Evolutionary conservation across 768 basidiomycete species (phyloP).

Genomic region (Melanogaster broomeanus): DNA sequence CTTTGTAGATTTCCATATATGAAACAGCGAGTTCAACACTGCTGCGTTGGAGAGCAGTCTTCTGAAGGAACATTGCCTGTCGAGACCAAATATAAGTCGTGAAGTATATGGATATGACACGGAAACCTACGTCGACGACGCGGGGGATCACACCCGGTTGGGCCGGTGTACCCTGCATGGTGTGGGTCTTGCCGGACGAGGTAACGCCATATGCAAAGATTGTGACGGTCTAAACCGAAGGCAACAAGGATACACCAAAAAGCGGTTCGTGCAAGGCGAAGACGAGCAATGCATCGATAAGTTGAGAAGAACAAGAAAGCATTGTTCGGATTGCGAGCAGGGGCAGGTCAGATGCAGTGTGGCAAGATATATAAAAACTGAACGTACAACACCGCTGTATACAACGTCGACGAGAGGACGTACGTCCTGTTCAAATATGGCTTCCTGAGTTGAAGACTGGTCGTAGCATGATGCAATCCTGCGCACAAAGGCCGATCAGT

Average conservation of each 20-base stretch:
- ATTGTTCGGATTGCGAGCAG: background rate
- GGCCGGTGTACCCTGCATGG: constrained; percentile 79
- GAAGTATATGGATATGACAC: background rate
- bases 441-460: constrained; percentile 66
- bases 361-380: background rate
- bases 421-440: constrained; percentile 78
- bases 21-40: constrained; percentile 57
- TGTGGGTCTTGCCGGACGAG: constrained; percentile 89
- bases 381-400: constrained; percentile 70
- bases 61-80: constrained; percentile 61
- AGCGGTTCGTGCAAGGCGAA: background rate
- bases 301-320: no score
- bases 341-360: background rate
- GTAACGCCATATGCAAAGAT: constrained; percentile 92
- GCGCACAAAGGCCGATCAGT: constrained; percentile 2
- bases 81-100: background rate
- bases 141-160: constrained; percentile 88
- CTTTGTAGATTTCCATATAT: constrained; percentile 92
- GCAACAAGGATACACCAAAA: background rate
- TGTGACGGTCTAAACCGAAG: constrained; percentile 63
- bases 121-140: constrained; percentile 61
- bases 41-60: constrained; percentile 38
- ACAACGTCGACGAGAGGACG: constrained; percentile 77
- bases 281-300: no score
- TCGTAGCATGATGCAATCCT: constrained; percentile 82